Conservation (phyloP, 306 rosid species). For the Abrus precatorius region DNA sequence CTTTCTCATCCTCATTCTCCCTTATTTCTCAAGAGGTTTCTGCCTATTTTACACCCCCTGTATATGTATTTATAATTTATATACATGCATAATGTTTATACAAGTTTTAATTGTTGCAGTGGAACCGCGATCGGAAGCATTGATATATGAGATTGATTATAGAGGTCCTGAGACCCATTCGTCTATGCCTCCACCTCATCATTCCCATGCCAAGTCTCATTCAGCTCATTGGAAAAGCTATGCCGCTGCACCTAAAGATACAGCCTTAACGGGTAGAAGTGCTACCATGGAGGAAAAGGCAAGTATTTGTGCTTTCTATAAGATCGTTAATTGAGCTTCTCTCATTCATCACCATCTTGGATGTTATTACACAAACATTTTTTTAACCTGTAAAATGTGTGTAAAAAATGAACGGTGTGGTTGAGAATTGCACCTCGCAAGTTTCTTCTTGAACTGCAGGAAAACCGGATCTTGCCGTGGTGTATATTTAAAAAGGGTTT, state of each 20-base stretch:
- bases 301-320: background rate
- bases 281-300: conserved; percentile 52
- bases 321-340: background rate
- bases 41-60: background rate
- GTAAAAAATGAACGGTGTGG: too few species aligned
- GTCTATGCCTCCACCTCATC: conserved; percentile 68
- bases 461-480: too few species aligned
- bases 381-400: too few species aligned
- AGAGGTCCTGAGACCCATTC: conserved; percentile 94
- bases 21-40: conserved; percentile 58
- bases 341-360: too few species aligned
- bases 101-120: conserved; percentile 40
- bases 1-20: conserved; percentile 59
- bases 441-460: too few species aligned
- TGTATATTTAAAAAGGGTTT: too few species aligned
- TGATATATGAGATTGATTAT: conserved; percentile 75
- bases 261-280: conserved; percentile 20
- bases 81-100: background rate
- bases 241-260: conserved; percentile 34
- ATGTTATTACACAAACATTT: too few species aligned
- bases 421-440: too few species aligned
- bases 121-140: conserved; percentile 49
- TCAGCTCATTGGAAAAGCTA: conserved; percentile 40
- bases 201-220: conserved; percentile 50
- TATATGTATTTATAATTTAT: too few species aligned